These are phyloP conservation scores for Populus nigra DNA, from an alignment of 345 rosid species.

Conservation along the genomic window DNA sequence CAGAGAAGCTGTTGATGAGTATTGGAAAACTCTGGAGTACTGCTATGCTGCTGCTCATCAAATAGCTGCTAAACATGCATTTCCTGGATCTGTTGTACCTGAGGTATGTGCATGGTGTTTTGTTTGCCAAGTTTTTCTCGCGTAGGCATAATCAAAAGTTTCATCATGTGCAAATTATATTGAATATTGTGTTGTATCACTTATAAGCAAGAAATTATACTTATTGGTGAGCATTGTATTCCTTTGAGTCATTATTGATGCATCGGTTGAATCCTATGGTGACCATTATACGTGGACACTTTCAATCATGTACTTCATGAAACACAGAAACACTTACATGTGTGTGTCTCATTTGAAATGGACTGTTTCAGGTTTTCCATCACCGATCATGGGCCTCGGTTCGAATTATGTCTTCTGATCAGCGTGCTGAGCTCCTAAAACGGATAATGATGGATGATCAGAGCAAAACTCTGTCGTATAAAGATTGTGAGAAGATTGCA, in stretches of 20 bases:
- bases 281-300: neutral
- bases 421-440: conserved; percentile 65
- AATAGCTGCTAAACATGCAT: conserved; percentile 75
- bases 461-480: conserved; percentile 59
- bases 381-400: conserved; percentile 75
- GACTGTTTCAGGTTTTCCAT: conserved; percentile 59
- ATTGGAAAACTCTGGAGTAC: conserved; percentile 91
- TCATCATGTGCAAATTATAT: neutral
- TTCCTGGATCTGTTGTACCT: conserved; percentile 90
- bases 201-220: neutral
- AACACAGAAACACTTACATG: too few relatives aligned
- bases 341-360: neutral
- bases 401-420: conserved; percentile 76
- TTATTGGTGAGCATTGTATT: neutral
- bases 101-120: conserved; percentile 53
- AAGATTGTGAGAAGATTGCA: conserved; percentile 76
- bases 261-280: neutral
- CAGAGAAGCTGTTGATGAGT: conserved; percentile 79
- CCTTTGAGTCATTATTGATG: neutral
- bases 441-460: conserved; percentile 38
- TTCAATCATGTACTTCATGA: neutral
- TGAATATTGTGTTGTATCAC: neutral
- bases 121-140: neutral
- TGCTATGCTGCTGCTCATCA: conserved; percentile 92
- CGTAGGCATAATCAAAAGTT: neutral